Evolutionary conservation across 2,329 filamentous ascomycete species (phyloP), one percentile per base, ranked within the genome.

Genomic region (Pseudogymnoascus sp.): DNA sequence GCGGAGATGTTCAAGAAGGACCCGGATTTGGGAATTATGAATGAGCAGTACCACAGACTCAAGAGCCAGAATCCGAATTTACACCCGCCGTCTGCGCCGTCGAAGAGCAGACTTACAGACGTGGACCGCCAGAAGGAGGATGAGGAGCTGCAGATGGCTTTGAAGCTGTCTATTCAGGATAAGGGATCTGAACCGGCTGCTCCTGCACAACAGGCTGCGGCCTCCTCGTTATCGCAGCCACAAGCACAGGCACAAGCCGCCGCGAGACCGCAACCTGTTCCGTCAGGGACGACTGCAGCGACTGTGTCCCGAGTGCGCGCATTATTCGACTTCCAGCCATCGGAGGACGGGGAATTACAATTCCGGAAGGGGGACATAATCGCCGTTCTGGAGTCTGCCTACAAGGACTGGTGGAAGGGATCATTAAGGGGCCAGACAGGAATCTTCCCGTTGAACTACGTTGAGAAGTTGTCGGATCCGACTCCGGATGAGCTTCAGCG

Each of bases 321-420:
- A 1, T 81, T 97, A 53, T 99, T 91, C 74, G 95, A 99, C 75
- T 99, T 99, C 75, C 87, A 89, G 61, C 93, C 95, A 1, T 96
- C 93, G 0, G 95, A 99, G 75, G 86, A 92, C 0, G 95, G 93
- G 59, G 95, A 99, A 78, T 81, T 99, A 66, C 92, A 96, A 69
- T 99, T 99, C 76, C 89, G 93, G 69, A 96, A 96, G 78, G 93
- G 95, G 28, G 95, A 99, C 74, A 89, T 97, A 42, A 99, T 99
- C 75, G 93, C 95, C 1, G 95, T 99, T 15, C 82, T 99, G 42
- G 95, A 97, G 76, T 97, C 93, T 1, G 95, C 97, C 1, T 99
- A 96, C 79, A 99, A 97, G 77, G 95, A 99, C 76, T 99, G 95
- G 95, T 99, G 95, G 95, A 93, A 96, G 70, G 95, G 95, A 1